These are phyloP conservation scores for Gentiana macrophylla DNA, from an alignment of 257 asterid genomes.

Conservation along the genomic window DNA sequence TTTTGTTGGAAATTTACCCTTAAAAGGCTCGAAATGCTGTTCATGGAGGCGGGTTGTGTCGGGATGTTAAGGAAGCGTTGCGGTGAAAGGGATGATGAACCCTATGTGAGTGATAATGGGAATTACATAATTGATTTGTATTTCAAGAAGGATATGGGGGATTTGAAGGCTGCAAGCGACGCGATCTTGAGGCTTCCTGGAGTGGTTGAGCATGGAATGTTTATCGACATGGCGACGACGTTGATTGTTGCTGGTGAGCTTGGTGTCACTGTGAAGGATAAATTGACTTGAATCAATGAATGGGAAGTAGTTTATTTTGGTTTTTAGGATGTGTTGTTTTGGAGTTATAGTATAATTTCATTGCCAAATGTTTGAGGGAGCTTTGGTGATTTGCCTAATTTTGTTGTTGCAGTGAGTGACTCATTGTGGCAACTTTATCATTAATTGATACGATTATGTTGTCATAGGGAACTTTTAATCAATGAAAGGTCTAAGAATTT, in stretches of 20 bases:
- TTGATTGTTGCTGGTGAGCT: conserved; percentile 32
- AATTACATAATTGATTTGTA: conserved; percentile 32
- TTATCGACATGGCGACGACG: conserved; percentile 36
- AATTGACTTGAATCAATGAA: conserved; percentile 13
- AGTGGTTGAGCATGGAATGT: conserved; percentile 43
- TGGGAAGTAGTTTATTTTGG: conserved; percentile 10
- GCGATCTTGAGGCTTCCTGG: conserved; percentile 45
- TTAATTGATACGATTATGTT: too few relatives aligned
- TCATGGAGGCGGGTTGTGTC: conserved; percentile 33
- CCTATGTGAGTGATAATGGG: conserved; percentile 29
- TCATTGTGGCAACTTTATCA: too few relatives aligned
- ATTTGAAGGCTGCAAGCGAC: conserved; percentile 31
- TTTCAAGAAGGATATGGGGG: conserved; percentile 28
- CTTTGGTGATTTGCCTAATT: too few relatives aligned
- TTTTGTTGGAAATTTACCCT: conserved; percentile 31
- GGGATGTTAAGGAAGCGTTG: conserved; percentile 18
- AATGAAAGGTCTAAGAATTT: too few relatives aligned
- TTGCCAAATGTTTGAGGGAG: too few relatives aligned
- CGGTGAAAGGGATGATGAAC: conserved; percentile 5
- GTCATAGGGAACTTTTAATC: too few relatives aligned
- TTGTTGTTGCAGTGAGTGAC: too few relatives aligned
- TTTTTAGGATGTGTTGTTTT: too few relatives aligned
- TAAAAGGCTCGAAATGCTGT: conserved; percentile 29
- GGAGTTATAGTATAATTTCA: too few relatives aligned
- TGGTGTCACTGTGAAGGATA: conserved; percentile 25